Percentiles rank a stretch among this genome's conserved stretches.
Conservation (phyloP, 1,284 basidiomycete species). For the Irpex sp. region DNA sequence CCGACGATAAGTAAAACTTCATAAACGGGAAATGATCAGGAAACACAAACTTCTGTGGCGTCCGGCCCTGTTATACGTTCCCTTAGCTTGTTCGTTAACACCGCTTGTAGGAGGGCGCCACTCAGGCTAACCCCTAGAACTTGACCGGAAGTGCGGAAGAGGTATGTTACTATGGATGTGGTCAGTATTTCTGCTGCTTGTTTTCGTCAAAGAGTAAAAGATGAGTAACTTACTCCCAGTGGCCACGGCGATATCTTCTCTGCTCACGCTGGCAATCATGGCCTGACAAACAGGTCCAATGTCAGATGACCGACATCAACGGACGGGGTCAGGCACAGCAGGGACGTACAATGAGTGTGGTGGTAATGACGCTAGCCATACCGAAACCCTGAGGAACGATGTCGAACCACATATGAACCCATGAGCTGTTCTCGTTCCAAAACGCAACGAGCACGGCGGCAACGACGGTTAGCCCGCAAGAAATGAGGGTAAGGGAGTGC, state of each 20-base stretch:
- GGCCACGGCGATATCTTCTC: conserved; percentile 88
- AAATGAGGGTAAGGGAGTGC: conserved; percentile 75
- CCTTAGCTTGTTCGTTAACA: conserved; percentile 75
- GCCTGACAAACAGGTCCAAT: conserved; percentile 54
- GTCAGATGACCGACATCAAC: conserved; percentile 1
- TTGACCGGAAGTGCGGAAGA: conserved; percentile 92
- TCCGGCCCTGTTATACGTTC: conserved; percentile 80
- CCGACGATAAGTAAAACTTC: conserved; percentile 3
- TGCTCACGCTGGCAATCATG: conserved; percentile 84
- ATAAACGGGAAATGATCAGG: background rate
- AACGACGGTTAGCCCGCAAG: conserved; percentile 60
- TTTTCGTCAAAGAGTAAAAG: background rate
- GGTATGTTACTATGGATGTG: conserved; percentile 80
- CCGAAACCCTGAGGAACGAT: conserved; percentile 85
- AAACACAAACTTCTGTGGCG: conserved; percentile 64
- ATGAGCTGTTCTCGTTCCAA: conserved; percentile 72
- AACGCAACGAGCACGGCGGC: conserved; percentile 64
- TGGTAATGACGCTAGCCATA: conserved; percentile 87
- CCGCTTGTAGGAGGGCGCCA: conserved; percentile 83
- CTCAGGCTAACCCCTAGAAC: conserved; percentile 90
- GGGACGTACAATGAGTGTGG: conserved; percentile 76
- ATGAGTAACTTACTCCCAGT: conserved; percentile 78
- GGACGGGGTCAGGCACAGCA: background rate
- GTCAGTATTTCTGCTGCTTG: background rate
- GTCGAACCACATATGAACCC: conserved; percentile 80